These are phyloP conservation scores for Earliella scabrosa DNA, from an alignment of 1,284 basidiomycete species.

Conservation along the genomic window DNA sequence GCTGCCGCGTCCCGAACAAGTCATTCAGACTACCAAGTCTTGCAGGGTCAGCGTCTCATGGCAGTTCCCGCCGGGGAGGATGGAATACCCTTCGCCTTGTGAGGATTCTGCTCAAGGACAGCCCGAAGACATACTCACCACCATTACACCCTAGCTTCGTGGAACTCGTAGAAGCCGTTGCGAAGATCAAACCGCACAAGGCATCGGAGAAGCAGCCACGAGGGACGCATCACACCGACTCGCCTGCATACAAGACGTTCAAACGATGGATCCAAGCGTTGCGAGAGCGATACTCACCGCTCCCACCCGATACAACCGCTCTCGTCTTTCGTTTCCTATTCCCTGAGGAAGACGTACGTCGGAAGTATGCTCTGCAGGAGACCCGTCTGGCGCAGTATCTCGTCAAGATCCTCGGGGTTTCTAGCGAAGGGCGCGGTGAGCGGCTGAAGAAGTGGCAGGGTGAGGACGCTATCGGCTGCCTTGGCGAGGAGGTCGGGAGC, in stretches of 20 bases:
- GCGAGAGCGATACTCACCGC: constrained; percentile 44
- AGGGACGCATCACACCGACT: constrained; percentile 6
- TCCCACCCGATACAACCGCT: constrained; percentile 52
- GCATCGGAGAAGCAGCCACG: constrained; percentile 15
- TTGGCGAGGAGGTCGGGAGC: constrained; percentile 67
- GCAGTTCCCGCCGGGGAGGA: neutral
- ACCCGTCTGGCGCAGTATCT: constrained; percentile 60
- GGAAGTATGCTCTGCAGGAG: constrained; percentile 81
- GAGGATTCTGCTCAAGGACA: constrained; percentile 39
- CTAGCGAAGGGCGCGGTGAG: constrained; percentile 31
- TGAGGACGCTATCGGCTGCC: constrained; percentile 59
- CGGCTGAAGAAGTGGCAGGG: constrained; percentile 55
- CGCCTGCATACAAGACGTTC: constrained; percentile 37
- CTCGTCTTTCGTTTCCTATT: constrained; percentile 77
- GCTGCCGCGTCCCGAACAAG: neutral
- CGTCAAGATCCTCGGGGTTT: constrained; percentile 52
- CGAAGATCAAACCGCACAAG: constrained; percentile 19
- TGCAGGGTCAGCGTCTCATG: neutral
- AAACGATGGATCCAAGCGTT: constrained; percentile 52
- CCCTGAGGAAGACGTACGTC: constrained; percentile 72
- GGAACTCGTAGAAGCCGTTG: constrained; percentile 24
- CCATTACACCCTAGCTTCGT: constrained; percentile 21
- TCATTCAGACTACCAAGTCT: neutral
- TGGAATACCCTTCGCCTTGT: constrained; percentile 17
- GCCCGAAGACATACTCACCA: constrained; percentile 17